Evolutionary conservation across 2,329 filamentous ascomycete species (phyloP).

Genomic region (Aspergillus cejpii): DNA sequence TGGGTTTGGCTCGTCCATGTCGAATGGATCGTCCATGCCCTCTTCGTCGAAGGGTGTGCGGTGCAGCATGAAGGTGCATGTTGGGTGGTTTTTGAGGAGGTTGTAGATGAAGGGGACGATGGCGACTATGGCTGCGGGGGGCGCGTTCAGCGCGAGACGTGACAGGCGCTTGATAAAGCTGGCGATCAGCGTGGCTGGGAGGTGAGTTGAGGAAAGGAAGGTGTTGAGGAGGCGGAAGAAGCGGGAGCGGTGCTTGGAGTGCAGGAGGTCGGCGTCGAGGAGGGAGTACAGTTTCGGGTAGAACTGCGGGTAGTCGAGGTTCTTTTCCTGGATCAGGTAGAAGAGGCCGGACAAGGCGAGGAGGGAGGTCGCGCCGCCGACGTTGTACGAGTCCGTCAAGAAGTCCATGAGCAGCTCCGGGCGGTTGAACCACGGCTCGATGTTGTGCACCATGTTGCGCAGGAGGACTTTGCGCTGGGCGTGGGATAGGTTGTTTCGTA

Average conservation of each 20-base stretch:
- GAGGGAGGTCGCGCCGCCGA: conserved; percentile 77
- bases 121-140: conserved; percentile 80
- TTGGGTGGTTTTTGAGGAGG: conserved; percentile 78
- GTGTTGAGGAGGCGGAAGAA: conserved; percentile 90
- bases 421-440: conserved; percentile 83
- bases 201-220: conserved; percentile 84
- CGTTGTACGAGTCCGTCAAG: conserved; percentile 84
- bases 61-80: conserved; percentile 94
- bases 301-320: conserved; percentile 92
- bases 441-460: conserved; percentile 64
- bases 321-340: conserved; percentile 86
- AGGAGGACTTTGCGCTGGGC: conserved; percentile 75
- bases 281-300: conserved; percentile 91
- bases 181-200: conserved; percentile 82
- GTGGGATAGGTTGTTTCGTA: conserved; percentile 58
- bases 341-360: conserved; percentile 89
- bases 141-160: conserved; percentile 75
- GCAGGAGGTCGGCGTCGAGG: conserved; percentile 74
- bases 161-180: conserved; percentile 95
- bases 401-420: conserved; percentile 93
- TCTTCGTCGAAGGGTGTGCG: conserved; percentile 60
- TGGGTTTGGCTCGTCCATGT: conserved; percentile 68
- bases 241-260: conserved; percentile 87
- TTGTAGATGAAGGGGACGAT: conserved; percentile 95
- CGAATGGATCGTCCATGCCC: conserved; percentile 68